Evolutionary conservation across 495 filamentous ascomycete genomes (phyloP), one percentile per base, ranked within the genome.

Genomic region (Aspergillus diversus): DNA sequence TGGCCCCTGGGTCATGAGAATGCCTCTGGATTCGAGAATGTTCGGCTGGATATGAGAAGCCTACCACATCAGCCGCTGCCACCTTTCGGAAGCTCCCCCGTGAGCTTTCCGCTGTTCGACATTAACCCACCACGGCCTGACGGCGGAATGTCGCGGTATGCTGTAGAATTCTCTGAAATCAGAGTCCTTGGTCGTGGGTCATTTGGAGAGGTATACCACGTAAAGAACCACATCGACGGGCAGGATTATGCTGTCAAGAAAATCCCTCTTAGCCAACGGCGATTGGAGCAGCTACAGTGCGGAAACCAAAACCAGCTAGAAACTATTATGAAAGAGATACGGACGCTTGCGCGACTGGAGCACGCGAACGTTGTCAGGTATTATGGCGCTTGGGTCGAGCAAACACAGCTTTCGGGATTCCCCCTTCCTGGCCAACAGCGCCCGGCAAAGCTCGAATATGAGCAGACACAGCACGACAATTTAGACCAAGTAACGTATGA

Each of bases 301-400:
- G 81, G 82, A 7, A 78, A 72, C 31, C 68, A 80, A 54, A 77
- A 80, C 34, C 75, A 80, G 16, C 71, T 84, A 16, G 78, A 84
- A 58, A 73, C 72, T 51, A 80, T 85, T 33, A 77, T 84, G 75
- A 82, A 77, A 61, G 83, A 85, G 61, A 82, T 84, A 12, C 71
- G 82, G 32, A 84, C 82, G 0, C 75, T 85, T 59, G 82, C 83
- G 54, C 74, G 76, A n/a, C 65, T 85, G 12, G 81, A 85, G 47
- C 83, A 85, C 67, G 69, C 71, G 11, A 83, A 84, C 65, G 77
- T 85, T 55, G 83, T 85, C 47, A 76, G 83, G 16, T 85, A 85
- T 63, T 85, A 79, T 55, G 73, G 75, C 7, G 80, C 81, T 34
- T 85, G 83, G 83, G 72, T 83, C 9, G 83, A 84, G 63, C 75